Conservation (phyloP, 345 rosid species). For the Hypericum androsaemum region DNA sequence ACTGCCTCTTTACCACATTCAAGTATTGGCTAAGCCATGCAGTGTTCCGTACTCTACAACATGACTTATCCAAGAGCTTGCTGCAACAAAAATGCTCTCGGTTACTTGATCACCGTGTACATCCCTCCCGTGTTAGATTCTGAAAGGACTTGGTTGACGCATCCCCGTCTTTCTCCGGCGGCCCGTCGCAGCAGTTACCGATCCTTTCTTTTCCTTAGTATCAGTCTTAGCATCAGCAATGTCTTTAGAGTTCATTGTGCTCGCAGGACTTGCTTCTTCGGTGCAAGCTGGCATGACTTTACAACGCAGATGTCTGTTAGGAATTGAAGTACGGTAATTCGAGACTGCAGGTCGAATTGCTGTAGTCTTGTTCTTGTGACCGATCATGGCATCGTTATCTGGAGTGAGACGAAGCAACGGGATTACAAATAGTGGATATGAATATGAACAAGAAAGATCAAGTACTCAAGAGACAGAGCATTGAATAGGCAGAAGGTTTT, state of each 20-base stretch:
- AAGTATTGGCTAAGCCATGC: no score
- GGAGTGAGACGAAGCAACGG: slow-evolving; percentile 2
- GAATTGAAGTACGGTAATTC: slow-evolving; percentile 22
- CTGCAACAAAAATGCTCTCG: no score
- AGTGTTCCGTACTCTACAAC: no score
- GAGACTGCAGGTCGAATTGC: slow-evolving; percentile 15
- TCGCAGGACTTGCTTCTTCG: slow-evolving; percentile 6
- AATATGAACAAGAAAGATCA: not conserved
- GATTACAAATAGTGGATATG: not conserved
- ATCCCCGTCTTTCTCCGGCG: slow-evolving; percentile 15
- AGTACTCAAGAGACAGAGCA: not conserved
- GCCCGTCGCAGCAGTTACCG: slow-evolving; percentile 12
- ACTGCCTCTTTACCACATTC: no score
- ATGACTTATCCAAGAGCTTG: no score
- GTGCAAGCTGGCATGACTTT: slow-evolving; percentile 14
- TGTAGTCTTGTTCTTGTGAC: slow-evolving; percentile 28
- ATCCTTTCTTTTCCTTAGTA: slow-evolving; percentile 18
- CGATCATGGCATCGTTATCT: slow-evolving; percentile 51
- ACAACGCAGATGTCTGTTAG: slow-evolving; percentile 22
- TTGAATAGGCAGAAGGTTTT: not conserved
- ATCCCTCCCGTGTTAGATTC: slow-evolving; percentile 2
- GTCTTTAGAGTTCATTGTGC: slow-evolving; percentile 17
- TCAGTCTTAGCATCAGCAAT: slow-evolving; percentile 10
- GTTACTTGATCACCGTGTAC: no score
- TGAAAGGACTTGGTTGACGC: slow-evolving; percentile 13